Evolutionary conservation across 2,329 filamentous ascomycete genomes (phyloP).

Genomic region (Penicillium crustosum): DNA sequence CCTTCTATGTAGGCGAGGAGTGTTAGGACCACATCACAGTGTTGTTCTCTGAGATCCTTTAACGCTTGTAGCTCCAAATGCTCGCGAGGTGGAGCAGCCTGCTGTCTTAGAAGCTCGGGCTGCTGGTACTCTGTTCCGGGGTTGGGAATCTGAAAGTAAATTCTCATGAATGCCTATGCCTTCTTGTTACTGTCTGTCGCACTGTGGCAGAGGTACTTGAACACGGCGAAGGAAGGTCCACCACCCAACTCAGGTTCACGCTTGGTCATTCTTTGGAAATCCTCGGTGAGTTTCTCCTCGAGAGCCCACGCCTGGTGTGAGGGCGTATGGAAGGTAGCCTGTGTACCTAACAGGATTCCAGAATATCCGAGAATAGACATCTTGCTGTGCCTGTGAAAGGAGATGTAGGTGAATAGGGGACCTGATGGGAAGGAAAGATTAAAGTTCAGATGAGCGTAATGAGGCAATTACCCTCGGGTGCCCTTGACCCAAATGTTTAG

Average conservation of each 20-base stretch:
- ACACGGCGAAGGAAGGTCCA: background rate
- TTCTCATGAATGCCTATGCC: background rate
- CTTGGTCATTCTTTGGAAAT: background rate
- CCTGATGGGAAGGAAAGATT: no score
- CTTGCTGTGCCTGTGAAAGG: background rate
- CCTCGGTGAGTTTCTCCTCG: conserved; percentile 1
- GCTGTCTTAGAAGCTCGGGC: background rate
- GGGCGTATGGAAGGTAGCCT: background rate
- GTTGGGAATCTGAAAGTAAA: background rate
- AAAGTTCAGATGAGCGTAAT: no score
- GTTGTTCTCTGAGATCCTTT: background rate
- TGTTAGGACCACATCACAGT: background rate
- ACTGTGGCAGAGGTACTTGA: background rate
- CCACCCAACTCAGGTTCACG: no score
- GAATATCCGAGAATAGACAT: background rate
- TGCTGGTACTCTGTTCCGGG: background rate
- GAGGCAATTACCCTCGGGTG: no score
- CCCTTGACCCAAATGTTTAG: no score
- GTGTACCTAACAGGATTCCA: background rate
- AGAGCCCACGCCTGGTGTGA: background rate
- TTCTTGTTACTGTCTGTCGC: background rate
- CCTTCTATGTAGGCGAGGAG: background rate
- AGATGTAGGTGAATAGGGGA: no score
- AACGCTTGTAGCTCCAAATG: background rate
- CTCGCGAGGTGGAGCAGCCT: background rate